Percentiles rank a stretch among this genome's conserved stretches.
Conservation (phyloP, 345 rosid genomes). For the Bruguiera gymnorhiza region DNA sequence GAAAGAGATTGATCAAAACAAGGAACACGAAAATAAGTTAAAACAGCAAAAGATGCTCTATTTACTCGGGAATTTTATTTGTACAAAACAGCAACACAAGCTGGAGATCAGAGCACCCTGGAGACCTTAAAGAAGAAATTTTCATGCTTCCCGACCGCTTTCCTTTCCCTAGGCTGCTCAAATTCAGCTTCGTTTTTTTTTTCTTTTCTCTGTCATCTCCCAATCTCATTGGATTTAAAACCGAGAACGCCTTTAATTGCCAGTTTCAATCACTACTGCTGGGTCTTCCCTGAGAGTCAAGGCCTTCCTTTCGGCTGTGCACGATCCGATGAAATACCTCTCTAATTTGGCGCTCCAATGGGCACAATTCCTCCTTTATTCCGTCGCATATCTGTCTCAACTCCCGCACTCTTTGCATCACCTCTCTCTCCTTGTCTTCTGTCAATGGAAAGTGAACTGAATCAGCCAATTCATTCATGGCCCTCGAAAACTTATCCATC, state of each 20-base stretch:
- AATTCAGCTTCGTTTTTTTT: background rate
- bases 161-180: constrained; percentile 15
- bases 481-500: constrained; percentile 60
- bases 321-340: constrained; percentile 83
- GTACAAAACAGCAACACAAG: constrained; percentile 40
- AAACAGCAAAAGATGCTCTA: constrained; percentile 30
- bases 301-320: constrained; percentile 74
- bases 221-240: constrained; percentile 1
- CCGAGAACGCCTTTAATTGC: background rate
- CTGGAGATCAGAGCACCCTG: constrained; percentile 34
- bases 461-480: constrained; percentile 67
- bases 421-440: constrained; percentile 56
- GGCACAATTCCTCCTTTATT: constrained; percentile 65
- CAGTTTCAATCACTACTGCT: constrained; percentile 27
- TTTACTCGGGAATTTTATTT: constrained; percentile 35
- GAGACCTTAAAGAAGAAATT: constrained; percentile 32
- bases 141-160: constrained; percentile 23
- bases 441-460: constrained; percentile 62
- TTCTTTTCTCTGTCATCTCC: constrained; percentile 1
- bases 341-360: constrained; percentile 77
- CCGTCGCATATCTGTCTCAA: constrained; percentile 46
- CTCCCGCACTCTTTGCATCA: constrained; percentile 59
- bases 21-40: constrained; percentile 27
- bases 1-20: background rate
- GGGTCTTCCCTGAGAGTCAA: constrained; percentile 54